Evolutionary conservation across 2,329 filamentous ascomycete species (phyloP).

Genomic region (Byssothecium circinans): DNA sequence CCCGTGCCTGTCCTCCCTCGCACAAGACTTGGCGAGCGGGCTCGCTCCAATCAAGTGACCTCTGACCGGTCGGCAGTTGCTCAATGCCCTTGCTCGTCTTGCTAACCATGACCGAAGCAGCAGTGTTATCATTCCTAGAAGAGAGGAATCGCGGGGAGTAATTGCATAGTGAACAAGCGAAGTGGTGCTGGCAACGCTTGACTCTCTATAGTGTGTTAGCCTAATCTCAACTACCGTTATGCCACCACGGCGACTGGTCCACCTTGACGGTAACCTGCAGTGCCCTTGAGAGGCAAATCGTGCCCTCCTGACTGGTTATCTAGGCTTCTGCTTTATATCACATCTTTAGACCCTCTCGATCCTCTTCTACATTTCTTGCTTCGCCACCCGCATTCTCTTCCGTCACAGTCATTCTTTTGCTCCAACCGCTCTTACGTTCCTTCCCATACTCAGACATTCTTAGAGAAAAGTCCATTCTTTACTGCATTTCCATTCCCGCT

Average conservation of each 20-base stretch:
- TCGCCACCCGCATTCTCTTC: slow-evolving; percentile 35
- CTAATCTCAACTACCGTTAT: slow-evolving; percentile 36
- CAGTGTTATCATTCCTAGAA: slow-evolving; percentile 37
- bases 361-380: slow-evolving; percentile 37
- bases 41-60: slow-evolving; percentile 39
- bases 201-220: slow-evolving; percentile 36
- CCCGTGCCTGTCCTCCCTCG: slow-evolving; percentile 38
- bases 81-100: slow-evolving; percentile 42
- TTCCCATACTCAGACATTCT: slow-evolving; percentile 47
- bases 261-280: slow-evolving; percentile 34
- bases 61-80: slow-evolving; percentile 33
- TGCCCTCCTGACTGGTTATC: slow-evolving; percentile 16
- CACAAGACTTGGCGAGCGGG: slow-evolving; percentile 26
- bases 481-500: slow-evolving; percentile 25
- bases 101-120: slow-evolving; percentile 36
- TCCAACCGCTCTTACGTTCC: slow-evolving; percentile 47
- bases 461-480: slow-evolving; percentile 37
- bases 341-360: slow-evolving; percentile 18
- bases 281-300: slow-evolving; percentile 29
- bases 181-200: slow-evolving; percentile 24
- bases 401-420: slow-evolving; percentile 48
- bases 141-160: slow-evolving; percentile 29
- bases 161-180: slow-evolving; percentile 37
- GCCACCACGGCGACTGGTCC: slow-evolving; percentile 36
- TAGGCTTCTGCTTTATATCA: slow-evolving; percentile 33